Evolutionary conservation across 768 basidiomycete species (phyloP).

Genomic region (Dacryopinax spathularia): DNA sequence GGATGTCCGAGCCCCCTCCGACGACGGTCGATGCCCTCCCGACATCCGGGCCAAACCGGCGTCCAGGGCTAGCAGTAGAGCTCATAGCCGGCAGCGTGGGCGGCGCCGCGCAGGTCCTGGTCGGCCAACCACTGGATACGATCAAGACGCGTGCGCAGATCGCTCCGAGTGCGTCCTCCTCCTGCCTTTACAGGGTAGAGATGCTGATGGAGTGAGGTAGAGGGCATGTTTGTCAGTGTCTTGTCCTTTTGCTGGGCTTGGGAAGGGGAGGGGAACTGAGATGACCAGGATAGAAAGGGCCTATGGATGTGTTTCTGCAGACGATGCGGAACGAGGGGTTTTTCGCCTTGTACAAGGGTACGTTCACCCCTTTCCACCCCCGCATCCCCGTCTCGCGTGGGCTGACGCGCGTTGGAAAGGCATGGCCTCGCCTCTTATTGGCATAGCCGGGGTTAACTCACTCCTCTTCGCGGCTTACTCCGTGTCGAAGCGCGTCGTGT

Average conservation of each 20-base stretch:
- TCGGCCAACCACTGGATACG: conserved; percentile 86
- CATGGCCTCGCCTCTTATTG: conserved; percentile 80
- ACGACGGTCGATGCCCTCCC: neutral
- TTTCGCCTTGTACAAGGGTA: conserved; percentile 90
- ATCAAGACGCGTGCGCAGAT: conserved; percentile 80
- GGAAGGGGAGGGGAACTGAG: neutral
- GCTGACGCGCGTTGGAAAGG: conserved; percentile 37
- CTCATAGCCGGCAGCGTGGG: conserved; percentile 76
- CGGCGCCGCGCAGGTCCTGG: conserved; percentile 87
- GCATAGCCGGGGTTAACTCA: conserved; percentile 92
- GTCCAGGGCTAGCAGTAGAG: conserved; percentile 26
- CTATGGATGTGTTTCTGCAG: conserved; percentile 75
- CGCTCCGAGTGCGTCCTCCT: conserved; percentile 46
- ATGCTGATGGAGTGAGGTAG: conserved; percentile 25
- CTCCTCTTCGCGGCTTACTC: conserved; percentile 85
- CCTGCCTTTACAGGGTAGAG: conserved; percentile 12
- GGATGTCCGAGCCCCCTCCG: neutral
- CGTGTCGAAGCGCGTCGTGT: conserved; percentile 64
- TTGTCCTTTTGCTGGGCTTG: neutral
- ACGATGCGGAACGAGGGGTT: conserved; percentile 80
- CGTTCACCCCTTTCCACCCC: conserved; percentile 2
- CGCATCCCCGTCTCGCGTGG: neutral
- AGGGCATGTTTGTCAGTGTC: conserved; percentile 71
- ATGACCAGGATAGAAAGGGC: conserved; percentile 54
- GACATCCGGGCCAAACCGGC: neutral